Conservation (phyloP, 495 filamentous ascomycete species). For the Sabuloglossum arenarium region DNA sequence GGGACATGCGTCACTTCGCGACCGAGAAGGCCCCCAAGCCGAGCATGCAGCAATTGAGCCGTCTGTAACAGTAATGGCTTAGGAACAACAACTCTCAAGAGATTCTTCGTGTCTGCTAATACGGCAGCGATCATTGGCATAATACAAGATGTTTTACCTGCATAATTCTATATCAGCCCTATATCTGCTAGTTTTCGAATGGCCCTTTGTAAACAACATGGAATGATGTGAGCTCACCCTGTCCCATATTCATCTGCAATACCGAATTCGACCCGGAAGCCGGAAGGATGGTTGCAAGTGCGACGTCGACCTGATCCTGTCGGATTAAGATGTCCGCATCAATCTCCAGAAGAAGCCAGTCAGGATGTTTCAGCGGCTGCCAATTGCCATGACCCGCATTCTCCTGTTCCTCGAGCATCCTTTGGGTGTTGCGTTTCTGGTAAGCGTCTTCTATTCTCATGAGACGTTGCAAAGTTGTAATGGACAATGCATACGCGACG, state of each 20-base stretch:
- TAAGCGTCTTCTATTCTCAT: conserved; percentile 17
- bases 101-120: conserved; percentile 23
- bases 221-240: conserved; percentile 7
- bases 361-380: conserved; percentile 21
- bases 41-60: conserved; percentile 24
- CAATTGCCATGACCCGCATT: conserved; percentile 16
- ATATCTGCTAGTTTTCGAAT: not conserved
- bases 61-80: conserved; percentile 30
- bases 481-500: conserved; percentile 19
- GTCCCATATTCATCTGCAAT: conserved; percentile 31
- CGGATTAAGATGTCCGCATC: conserved; percentile 33
- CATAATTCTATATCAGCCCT: not conserved
- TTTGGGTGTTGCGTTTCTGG: conserved; percentile 8
- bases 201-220: not conserved
- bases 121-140: conserved; percentile 30
- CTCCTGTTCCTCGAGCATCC: conserved; percentile 17
- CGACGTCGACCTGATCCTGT: conserved; percentile 29
- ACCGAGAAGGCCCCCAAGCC: conserved; percentile 26
- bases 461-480: conserved; percentile 26
- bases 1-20: conserved; percentile 26
- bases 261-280: conserved; percentile 26
- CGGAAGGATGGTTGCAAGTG: conserved; percentile 28
- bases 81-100: conserved; percentile 28
- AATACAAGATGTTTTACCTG: conserved; percentile 28
- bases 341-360: conserved; percentile 39